Evolutionary conservation across 2,329 filamentous ascomycete species (phyloP).

Genomic region (Pezicula rhizophila): DNA sequence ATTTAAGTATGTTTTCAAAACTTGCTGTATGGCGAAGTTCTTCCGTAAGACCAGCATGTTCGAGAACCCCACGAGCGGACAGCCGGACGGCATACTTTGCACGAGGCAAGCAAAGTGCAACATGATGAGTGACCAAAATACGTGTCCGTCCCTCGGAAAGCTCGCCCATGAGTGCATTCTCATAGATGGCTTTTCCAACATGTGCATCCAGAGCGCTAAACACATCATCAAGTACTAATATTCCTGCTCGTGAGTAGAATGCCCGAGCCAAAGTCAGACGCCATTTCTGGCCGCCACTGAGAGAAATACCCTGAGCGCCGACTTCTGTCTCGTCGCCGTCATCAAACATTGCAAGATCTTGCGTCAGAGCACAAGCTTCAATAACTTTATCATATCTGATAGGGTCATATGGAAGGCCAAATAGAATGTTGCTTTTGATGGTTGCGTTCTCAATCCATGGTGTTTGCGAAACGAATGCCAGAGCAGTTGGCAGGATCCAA

Average conservation of each 20-base stretch:
- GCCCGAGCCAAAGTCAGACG: conserved; percentile 71
- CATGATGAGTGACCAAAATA: conserved; percentile 74
- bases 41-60: conserved; percentile 53
- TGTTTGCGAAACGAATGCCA: conserved; percentile 71
- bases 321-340: conserved; percentile 75
- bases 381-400: conserved; percentile 63
- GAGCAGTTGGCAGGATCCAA: conserved; percentile 61
- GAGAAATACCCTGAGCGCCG: conserved; percentile 74
- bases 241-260: conserved; percentile 69
- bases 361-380: conserved; percentile 63
- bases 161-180: conserved; percentile 65
- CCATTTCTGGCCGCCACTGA: conserved; percentile 79
- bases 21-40: conserved; percentile 51
- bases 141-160: conserved; percentile 63
- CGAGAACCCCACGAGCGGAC: conserved; percentile 57
- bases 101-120: conserved; percentile 60
- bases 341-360: conserved; percentile 67
- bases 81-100: conserved; percentile 69
- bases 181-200: conserved; percentile 71
- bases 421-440: conserved; percentile 70
- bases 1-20: conserved; percentile 49
- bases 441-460: conserved; percentile 81
- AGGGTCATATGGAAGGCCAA: conserved; percentile 62
- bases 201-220: conserved; percentile 75
- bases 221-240: conserved; percentile 74